Evolutionary conservation across 768 basidiomycete genomes (phyloP).

Genomic region (Boletus bicolor): DNA sequence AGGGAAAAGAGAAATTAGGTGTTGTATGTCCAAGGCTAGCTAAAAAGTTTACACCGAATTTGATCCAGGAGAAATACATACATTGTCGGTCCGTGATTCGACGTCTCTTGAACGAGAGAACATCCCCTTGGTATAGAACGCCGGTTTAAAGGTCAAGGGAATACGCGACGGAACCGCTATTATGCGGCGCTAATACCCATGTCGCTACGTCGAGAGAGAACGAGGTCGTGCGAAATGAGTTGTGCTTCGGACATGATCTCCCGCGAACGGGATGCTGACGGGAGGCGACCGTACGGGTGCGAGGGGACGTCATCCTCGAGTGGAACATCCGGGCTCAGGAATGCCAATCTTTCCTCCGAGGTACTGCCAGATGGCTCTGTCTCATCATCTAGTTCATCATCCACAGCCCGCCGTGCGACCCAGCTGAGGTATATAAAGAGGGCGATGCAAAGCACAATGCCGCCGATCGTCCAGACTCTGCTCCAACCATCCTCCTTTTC

Average conservation of each 20-base stretch:
- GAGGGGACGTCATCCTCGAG: constrained; percentile 22
- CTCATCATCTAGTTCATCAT: constrained; percentile 51
- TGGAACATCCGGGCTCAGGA: constrained; percentile 38
- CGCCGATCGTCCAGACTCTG: constrained; percentile 60
- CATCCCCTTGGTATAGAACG: neutral
- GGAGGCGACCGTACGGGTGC: constrained; percentile 19
- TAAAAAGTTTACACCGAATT: constrained; percentile 22
- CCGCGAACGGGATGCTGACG: constrained; percentile 18
- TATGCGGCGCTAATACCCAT: constrained; percentile 9
- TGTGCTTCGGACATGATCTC: constrained; percentile 48
- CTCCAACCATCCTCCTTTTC: constrained; percentile 46
- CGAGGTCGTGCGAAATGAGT: constrained; percentile 24
- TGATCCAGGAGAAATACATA: constrained; percentile 21
- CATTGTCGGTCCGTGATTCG: constrained; percentile 5
- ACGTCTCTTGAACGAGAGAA: neutral
- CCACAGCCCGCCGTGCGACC: constrained; percentile 70
- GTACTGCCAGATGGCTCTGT: constrained; percentile 24
- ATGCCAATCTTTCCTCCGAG: constrained; percentile 53
- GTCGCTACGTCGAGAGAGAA: constrained; percentile 19
- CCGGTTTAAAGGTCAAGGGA: neutral
- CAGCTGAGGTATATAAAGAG: constrained; percentile 78
- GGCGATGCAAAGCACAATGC: constrained; percentile 66
- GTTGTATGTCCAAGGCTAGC: constrained; percentile 1
- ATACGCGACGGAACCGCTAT: neutral
- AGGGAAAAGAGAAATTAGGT: constrained; percentile 3